Conservation (phyloP, 2,329 filamentous ascomycete genomes). For the Myriosclerotinia curreyana region DNA sequence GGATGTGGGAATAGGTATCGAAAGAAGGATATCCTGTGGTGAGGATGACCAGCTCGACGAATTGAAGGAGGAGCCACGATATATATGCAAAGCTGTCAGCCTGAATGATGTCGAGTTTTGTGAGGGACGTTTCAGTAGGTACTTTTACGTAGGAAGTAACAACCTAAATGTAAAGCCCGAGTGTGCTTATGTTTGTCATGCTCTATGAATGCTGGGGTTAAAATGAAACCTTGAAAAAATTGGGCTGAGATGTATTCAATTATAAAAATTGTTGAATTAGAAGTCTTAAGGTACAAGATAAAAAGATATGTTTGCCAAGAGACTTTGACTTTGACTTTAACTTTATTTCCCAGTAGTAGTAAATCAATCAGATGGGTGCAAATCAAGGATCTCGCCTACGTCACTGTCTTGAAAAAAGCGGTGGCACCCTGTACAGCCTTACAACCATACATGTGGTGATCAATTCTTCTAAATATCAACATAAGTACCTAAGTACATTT, state of each 20-base stretch:
- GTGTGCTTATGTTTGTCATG: conserved; percentile 8
- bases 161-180: background rate
- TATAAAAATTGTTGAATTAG: background rate
- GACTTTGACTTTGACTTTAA: background rate
- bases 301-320: background rate
- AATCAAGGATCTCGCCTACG: conserved; percentile 8
- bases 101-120: background rate
- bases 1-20: conserved; percentile 31
- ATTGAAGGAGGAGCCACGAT: conserved; percentile 20
- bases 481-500: no score
- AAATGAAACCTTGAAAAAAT: background rate
- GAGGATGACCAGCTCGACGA: conserved; percentile 26
- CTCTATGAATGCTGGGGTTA: background rate
- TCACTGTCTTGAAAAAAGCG: conserved; percentile 1
- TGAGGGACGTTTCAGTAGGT: conserved; percentile 1
- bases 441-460: background rate
- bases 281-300: background rate
- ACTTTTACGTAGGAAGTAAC: background rate
- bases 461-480: background rate
- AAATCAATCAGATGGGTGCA: no score
- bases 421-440: background rate
- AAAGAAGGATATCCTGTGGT: conserved; percentile 8
- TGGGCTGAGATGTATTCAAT: background rate
- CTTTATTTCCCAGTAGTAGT: background rate
- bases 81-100: conserved; percentile 15